Base-by-base conservation (phyloP, 352 stramenopile species). In the Phytopythium oedochilum region DNA sequence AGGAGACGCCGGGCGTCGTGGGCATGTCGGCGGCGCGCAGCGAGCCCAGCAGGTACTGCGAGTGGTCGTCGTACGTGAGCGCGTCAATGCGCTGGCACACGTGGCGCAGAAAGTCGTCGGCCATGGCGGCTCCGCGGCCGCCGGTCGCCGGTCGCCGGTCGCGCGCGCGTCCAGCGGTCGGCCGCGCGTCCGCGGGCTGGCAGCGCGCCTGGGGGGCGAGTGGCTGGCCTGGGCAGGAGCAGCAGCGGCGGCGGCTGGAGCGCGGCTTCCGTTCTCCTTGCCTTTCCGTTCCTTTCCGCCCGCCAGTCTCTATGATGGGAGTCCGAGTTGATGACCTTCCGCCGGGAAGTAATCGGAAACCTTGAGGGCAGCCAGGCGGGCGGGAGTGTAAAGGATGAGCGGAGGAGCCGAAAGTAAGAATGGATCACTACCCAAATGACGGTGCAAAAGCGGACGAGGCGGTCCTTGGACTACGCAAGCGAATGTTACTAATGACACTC, bases 71-170 rank as follows among this genome's bases (percentile, higher is more conserved):
- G 46, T 72, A 78, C 14, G 66, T 71, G 54, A 83, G 70, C 55
- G 73, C 73, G 47, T 83, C 73, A n/a, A 83, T 60, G 14, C 73
- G 73, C 58, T 75, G 68, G 12, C 73, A 69, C 26, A 83, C 63
- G 63, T 83, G 70, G 48, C 70, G 52, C 51, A 83, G 54, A 53
- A 74, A 58, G 38, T 70, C 67, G 39, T 63, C 50, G 25, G 57
- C 64, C 56, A 65, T 60, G n/a, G 59, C 59, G n/a, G n/a, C n/a
- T n/a, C n/a, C n/a, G n/a, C n/a, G n/a, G n/a, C 59, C 73, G 43
- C 25, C 23, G 43, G 47, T 18, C 22, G 47, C 25, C 20, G 26
- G 35, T 23, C 26, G 18, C 18, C n/a, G n/a, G n/a, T n/a, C n/a
- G n/a, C n/a, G n/a, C n/a, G n/a, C n/a, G n/a, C n/a, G n/a, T n/a